These are phyloP conservation scores for Escovopsis sp. DNA, from an alignment of 2,329 filamentous ascomycete species.

Conservation along the genomic window DNA sequence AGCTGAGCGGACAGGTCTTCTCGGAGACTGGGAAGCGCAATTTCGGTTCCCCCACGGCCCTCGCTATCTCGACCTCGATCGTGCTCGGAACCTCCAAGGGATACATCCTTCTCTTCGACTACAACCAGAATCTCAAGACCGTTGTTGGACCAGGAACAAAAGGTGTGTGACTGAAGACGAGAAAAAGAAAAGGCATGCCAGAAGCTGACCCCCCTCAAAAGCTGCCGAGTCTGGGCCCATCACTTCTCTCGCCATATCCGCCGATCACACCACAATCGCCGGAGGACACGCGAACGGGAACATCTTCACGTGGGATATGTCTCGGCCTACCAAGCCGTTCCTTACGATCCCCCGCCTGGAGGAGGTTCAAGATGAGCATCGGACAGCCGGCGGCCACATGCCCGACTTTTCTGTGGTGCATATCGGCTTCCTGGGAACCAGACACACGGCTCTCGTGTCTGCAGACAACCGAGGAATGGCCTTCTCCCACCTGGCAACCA, in stretches of 20 bases:
- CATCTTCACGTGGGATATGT: constrained; percentile 95
- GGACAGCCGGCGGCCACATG: constrained; percentile 68
- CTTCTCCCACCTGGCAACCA: constrained; percentile 87
- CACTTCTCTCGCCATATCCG: constrained; percentile 77
- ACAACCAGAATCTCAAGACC: constrained; percentile 84
- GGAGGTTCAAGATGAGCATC: constrained; percentile 44
- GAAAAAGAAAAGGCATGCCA: constrained; percentile 63
- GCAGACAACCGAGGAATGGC: constrained; percentile 94
- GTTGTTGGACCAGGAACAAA: constrained; percentile 91
- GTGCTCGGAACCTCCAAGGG: constrained; percentile 89
- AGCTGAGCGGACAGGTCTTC: constrained; percentile 77
- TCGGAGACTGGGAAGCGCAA: constrained; percentile 84
- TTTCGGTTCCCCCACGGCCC: constrained; percentile 81
- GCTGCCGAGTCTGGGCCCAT: constrained; percentile 83
- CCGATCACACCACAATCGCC: constrained; percentile 83
- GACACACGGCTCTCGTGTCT: constrained; percentile 87
- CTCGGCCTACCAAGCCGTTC: constrained; percentile 70
- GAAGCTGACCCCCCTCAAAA: constrained; percentile 15
- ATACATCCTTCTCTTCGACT: constrained; percentile 90
- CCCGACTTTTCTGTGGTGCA: constrained; percentile 67
- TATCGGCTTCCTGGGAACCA: constrained; percentile 84
- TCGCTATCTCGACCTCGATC: constrained; percentile 76
- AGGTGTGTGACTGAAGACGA: constrained; percentile 54
- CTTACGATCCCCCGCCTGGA: constrained; percentile 70
- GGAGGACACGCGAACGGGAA: constrained; percentile 78